A percentile compares a stretch with the other conserved stretches of the same genome.
These are phyloP conservation scores for Wickerhamomyces bisporus DNA, from an alignment of 805 yeast species.

Conservation along the genomic window DNA sequence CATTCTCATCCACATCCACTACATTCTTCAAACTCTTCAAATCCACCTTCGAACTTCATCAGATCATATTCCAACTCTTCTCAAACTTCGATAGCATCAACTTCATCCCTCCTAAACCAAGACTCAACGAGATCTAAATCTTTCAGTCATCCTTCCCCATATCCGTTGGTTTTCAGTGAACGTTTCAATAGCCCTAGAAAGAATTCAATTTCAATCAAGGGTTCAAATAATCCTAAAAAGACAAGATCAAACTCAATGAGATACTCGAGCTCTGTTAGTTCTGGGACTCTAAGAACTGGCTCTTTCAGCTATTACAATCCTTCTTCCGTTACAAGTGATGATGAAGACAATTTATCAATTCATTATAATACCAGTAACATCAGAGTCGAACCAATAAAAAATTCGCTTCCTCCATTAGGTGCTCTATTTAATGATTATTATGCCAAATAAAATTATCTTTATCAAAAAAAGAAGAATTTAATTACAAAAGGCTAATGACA, in stretches of 20 bases:
- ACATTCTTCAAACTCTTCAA: slow-evolving; percentile 1
- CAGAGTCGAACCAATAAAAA: slow-evolving; percentile 13
- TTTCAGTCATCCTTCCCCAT: slow-evolving; percentile 9
- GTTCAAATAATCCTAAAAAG: slow-evolving; percentile 1
- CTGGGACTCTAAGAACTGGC: not conserved
- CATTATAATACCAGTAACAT: slow-evolving; percentile 12
- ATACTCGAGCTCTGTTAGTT: not conserved
- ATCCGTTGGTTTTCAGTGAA: slow-evolving; percentile 10
- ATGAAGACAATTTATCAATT: slow-evolving; percentile 10
- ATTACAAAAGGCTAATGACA: not conserved
- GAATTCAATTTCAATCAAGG: slow-evolving; percentile 7
- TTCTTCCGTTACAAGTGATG: slow-evolving; percentile 7
- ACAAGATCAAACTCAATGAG: slow-evolving; percentile 14
- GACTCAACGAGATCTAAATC: slow-evolving; percentile 14
- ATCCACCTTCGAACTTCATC: not conserved
- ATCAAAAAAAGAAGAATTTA: not conserved
- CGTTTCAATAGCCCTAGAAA: slow-evolving; percentile 10
- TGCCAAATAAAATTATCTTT: slow-evolving; percentile 4
- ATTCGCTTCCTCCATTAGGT: slow-evolving; percentile 13
- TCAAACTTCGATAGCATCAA: slow-evolving; percentile 4
- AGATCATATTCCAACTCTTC: slow-evolving; percentile 10
- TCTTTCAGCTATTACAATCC: not conserved
- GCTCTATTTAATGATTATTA: slow-evolving; percentile 18
- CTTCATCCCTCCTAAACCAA: slow-evolving; percentile 1
- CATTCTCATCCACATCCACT: slow-evolving; percentile 5